Evolutionary conservation across 805 yeast species (phyloP).

Genomic region (Zygotorulaspora sp.): DNA sequence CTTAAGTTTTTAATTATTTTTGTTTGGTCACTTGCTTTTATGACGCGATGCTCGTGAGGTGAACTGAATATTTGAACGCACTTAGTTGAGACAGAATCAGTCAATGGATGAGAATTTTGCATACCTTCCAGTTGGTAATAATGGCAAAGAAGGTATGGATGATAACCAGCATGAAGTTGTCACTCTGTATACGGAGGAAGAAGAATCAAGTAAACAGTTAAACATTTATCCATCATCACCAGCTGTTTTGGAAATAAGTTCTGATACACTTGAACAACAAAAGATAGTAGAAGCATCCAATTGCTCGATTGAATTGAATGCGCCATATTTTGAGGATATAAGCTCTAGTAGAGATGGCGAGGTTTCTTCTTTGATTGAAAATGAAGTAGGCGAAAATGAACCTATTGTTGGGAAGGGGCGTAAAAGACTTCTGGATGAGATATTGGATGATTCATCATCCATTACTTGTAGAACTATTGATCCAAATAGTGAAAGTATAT

Average conservation of each 20-base stretch:
- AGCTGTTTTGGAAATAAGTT: conserved; percentile 2
- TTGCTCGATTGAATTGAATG: conserved; percentile 22
- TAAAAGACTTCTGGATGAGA: conserved; percentile 16
- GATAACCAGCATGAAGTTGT: conserved; percentile 6
- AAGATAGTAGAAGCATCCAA: background rate
- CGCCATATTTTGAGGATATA: conserved; percentile 24
- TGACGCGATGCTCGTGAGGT: no score
- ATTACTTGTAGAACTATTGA: conserved; percentile 1
- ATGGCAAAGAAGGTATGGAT: background rate
- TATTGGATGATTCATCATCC: conserved; percentile 16
- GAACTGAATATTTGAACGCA: no score
- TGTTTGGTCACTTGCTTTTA: no score
- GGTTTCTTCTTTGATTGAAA: background rate
- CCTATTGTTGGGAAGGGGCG: background rate
- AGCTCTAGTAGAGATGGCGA: conserved; percentile 9
- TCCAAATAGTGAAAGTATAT: conserved; percentile 2
- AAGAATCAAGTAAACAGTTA: conserved; percentile 1
- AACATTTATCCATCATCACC: conserved; percentile 20
- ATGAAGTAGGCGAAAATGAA: background rate
- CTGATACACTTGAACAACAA: conserved; percentile 1
- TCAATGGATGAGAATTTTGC: no score
- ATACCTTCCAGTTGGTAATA: no score
- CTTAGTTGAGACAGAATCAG: no score
- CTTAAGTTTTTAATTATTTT: no score
- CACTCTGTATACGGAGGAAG: conserved; percentile 7